Evolutionary conservation across 768 basidiomycete genomes (phyloP).

Genomic region (Termitomyces sp.): DNA sequence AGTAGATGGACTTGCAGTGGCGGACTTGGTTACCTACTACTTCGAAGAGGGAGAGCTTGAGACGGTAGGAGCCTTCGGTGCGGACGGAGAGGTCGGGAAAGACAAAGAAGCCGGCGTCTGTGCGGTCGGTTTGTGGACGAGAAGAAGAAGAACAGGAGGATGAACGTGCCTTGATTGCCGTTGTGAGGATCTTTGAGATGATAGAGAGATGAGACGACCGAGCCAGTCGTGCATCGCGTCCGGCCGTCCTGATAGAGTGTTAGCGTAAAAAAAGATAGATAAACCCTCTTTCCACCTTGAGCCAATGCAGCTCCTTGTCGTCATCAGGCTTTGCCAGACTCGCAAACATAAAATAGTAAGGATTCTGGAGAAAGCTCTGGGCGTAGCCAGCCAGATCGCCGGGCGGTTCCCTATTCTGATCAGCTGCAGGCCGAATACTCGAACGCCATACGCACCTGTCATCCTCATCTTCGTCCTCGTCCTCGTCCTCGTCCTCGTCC

Average conservation of each 20-base stretch:
- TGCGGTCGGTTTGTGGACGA: slow-evolving; percentile 15
- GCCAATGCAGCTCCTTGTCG: slow-evolving; percentile 83
- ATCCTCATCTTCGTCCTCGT: not conserved
- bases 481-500: slow-evolving; percentile 7
- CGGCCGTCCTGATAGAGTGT: slow-evolving; percentile 63
- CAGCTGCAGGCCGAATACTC: not conserved
- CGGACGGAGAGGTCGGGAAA: slow-evolving; percentile 92
- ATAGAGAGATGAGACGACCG: slow-evolving; percentile 85
- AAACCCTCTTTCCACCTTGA: slow-evolving; percentile 39
- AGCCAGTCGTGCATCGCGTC: slow-evolving; percentile 87
- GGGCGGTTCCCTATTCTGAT: slow-evolving; percentile 8
- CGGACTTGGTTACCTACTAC: slow-evolving; percentile 85
- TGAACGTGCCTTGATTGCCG: slow-evolving; percentile 35
- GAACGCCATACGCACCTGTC: slow-evolving; percentile 7
- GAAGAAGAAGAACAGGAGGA: not conserved
- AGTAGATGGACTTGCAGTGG: slow-evolving; percentile 88
- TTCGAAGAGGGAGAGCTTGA: slow-evolving; percentile 74
- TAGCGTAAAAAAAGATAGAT: not conserved
- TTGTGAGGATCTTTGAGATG: slow-evolving; percentile 74
- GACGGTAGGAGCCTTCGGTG: slow-evolving; percentile 85
- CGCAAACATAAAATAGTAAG: slow-evolving; percentile 96
- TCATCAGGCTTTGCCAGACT: slow-evolving; percentile 85
- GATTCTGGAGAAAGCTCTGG: slow-evolving; percentile 75
- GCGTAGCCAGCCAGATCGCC: slow-evolving; percentile 36
- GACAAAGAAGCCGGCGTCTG: slow-evolving; percentile 91